phyloP scores from a whole-genome alignment of 768 basidiomycete genomes.

The Leccinellum albellum region DNA sequence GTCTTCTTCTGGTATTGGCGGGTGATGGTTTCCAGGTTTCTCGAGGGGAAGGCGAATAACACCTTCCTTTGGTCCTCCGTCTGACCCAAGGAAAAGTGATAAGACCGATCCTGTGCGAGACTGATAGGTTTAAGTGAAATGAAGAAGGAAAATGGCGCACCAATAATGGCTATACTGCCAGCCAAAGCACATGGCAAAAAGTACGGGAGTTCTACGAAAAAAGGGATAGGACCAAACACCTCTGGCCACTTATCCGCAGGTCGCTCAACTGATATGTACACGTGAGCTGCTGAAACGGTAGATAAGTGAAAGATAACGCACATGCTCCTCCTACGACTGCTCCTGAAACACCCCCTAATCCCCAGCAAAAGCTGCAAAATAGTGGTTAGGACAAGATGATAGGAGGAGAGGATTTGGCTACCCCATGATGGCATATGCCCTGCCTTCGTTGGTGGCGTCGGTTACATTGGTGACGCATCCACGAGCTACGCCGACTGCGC shows the following conservation, averaged over 20 bases:
- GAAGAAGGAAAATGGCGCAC: conserved; percentile 31
- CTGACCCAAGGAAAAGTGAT: conserved; percentile 82
- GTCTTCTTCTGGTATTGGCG: conserved; percentile 68
- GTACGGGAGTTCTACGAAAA: conserved; percentile 85
- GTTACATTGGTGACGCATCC: conserved; percentile 85
- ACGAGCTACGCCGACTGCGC: conserved; percentile 92
- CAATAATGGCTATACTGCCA: conserved; percentile 67
- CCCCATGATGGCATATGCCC: conserved; percentile 93
- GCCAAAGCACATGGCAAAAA: conserved; percentile 83
- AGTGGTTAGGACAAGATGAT: neutral
- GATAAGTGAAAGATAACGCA: conserved; percentile 36
- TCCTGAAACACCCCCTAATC: conserved; percentile 90
- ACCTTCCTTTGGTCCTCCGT: conserved; percentile 86
- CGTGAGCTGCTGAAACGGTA: conserved; percentile 5
- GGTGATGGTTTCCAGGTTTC: conserved; percentile 48
- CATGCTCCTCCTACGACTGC: conserved; percentile 82
- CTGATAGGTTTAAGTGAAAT: neutral
- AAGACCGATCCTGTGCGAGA: conserved; percentile 67
- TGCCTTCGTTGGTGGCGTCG: conserved; percentile 87
- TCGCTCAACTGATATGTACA: conserved; percentile 58
- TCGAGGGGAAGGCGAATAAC: conserved; percentile 80
- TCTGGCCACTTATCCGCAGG: conserved; percentile 86
- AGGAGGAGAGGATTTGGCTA: conserved; percentile 22
- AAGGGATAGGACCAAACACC: conserved; percentile 56
- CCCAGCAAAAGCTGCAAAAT: conserved; percentile 80